Base-by-base conservation (phyloP, 2,329 filamentous ascomycete species). In the Penicillium sp. region DNA sequence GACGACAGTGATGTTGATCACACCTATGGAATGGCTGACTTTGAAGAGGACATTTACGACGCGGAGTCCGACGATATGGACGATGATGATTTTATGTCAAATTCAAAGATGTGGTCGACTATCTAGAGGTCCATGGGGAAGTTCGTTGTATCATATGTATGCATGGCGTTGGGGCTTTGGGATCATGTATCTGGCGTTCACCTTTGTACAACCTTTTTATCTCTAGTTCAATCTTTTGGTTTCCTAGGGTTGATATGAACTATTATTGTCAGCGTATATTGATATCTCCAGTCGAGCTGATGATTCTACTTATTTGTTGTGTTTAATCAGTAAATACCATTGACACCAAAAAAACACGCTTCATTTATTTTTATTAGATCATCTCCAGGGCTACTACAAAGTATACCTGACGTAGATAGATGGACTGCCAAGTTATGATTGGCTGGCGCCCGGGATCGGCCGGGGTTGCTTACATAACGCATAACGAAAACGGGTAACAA, bases 71-170 rank as follows among this genome's bases (percentile, higher is more conserved):
- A 45, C 26, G 38, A 51, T 44, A 51, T 51, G 39, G 29, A 24
- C 4, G 38, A 11, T 6, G 49, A 51, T 45, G 49, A 35, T 18
- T 16, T 29, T 2, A 29, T 31, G 11, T 39, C 58, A 53, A 10
- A 49, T 64, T 43, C 61, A 65, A 55, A 54, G 61, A 39, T 34
- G 38, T 60, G 14, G 63, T 61, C 10, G 59, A 66, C 32, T 51
- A 62, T 22, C 29, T 64, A 38, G 50, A 38, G 20, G 53, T 59
- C 35, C 39, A 50, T 20, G 39, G 22, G 5, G 10, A 34, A 14
- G 9, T 37, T 10, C 6, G 26, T 13, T 46, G 32, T 55, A 43
- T 31, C 40, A 52, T 45, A 44, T 38, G 35, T 45, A 44, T 47
- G 35, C 26, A 40, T 40, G 50, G 50, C 50, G 50, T 48, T 40